Percentiles rank a stretch among this genome's conserved stretches.
Conservation (phyloP, 2,329 filamentous ascomycete species). For the Microdochium bolleyi region DNA sequence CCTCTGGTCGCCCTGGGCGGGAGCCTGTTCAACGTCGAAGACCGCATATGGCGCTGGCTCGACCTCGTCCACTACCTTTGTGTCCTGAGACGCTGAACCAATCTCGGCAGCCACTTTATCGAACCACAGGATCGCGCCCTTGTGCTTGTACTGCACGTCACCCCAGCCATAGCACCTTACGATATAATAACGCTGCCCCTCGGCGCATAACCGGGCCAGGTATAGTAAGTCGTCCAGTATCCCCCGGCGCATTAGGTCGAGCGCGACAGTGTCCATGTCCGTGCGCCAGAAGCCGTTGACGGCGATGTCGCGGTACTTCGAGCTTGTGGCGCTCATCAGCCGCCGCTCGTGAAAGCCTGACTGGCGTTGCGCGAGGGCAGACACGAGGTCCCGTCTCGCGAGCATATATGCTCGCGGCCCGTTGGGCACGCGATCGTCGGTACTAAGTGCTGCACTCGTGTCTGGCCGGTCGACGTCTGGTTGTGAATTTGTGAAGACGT, state of each 20-base stretch:
- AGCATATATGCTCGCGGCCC: slow-evolving; percentile 21
- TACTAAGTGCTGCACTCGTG: slow-evolving; percentile 1
- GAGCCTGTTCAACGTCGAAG: slow-evolving; percentile 18
- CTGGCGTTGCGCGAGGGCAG: slow-evolving; percentile 6
- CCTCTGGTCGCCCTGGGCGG: not conserved
- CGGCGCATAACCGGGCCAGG: slow-evolving; percentile 20
- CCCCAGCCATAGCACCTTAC: slow-evolving; percentile 35
- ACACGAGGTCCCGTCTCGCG: slow-evolving; percentile 22
- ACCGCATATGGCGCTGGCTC: slow-evolving; percentile 33
- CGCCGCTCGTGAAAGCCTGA: slow-evolving; percentile 6
- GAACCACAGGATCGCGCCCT: slow-evolving; percentile 39
- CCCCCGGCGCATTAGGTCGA: slow-evolving; percentile 39
- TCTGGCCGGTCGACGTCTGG: not conserved
- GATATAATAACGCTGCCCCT: slow-evolving; percentile 27
- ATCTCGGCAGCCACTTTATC: slow-evolving; percentile 1
- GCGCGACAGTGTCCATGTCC: slow-evolving; percentile 48
- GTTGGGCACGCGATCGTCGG: slow-evolving; percentile 2
- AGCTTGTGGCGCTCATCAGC: slow-evolving; percentile 7
- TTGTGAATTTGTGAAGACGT: slow-evolving; percentile 1
- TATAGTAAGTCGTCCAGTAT: slow-evolving; percentile 37
- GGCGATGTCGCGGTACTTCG: slow-evolving; percentile 6
- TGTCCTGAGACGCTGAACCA: not conserved
- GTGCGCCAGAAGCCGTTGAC: slow-evolving; percentile 33
- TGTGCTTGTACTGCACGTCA: slow-evolving; percentile 26
- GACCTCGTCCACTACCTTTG: slow-evolving; percentile 4